Base-by-base conservation (phyloP, 768 basidiomycete species). In the Hygrocybe punicea region DNA sequence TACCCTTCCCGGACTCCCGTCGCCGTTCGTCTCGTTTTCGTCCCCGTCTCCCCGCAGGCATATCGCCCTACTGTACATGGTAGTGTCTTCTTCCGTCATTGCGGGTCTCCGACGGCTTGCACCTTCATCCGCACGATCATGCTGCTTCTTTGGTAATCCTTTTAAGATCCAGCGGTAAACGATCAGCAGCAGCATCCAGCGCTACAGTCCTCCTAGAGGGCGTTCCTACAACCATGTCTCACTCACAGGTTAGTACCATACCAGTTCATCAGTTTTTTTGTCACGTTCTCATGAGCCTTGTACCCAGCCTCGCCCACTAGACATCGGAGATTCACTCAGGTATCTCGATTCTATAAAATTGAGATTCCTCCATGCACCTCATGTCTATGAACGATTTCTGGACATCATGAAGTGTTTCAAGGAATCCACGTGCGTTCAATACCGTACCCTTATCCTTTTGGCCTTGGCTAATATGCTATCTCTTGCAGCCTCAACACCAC, bases 321-420 rank as follows among this genome's bases (percentile, higher is more conserved):
- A 47, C 13, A 47, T 47, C 23, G 45, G 45, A n/a, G 45, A 47
- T 17, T 47, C 45, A 17, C 45, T 47, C n/a, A 47, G 21, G 23
- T 47, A 47, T 47, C 45, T 47, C 21, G 45, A 47, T 13, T 47
- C 45, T 13, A 47, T 47, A 6, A 47, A 47, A 47, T 13, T 47
- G 45, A n/a, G 45, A 13, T 47, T 47, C 21, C 45, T 47, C 17
- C 45, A 47, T 23, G 16, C 45, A 5, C 45, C 45, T 13, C 45
- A 47, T 13, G 21, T 23, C 45, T 47, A 47, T 23, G 45, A 47
- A 23, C 45, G 45, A n/a, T 47, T 47, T 23, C 45, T 47, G 16
- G 45, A 47, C 45, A 47, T 47, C 21, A 47, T 47, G 45, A 47
- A 47, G 45, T 47, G 45, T 23, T 47, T 47, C 21, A 47, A 47